A percentile compares a stretch with the other conserved stretches of the same genome.
phyloP scores from a whole-genome alignment of 495 filamentous ascomycete species.

The Cairneyella variabilis region DNA sequence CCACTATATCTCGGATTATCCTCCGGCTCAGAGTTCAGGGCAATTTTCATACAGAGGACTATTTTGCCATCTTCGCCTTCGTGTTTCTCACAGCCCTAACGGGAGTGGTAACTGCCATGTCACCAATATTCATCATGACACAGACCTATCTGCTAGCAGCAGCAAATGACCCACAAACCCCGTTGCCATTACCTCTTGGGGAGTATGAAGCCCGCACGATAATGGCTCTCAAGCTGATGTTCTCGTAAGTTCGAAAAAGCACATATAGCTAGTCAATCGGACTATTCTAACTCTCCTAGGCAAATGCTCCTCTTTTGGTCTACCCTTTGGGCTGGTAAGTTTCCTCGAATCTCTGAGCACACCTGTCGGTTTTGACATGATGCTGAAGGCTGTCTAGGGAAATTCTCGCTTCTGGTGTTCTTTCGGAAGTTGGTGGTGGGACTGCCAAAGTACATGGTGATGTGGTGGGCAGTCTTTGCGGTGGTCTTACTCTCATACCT shows the following conservation, averaged over 20 bases:
- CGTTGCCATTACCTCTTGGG: slow-evolving; percentile 6
- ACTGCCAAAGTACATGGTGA: slow-evolving; percentile 17
- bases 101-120: slow-evolving; percentile 2
- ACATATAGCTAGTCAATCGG: neutral
- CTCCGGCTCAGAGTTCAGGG: slow-evolving; percentile 9
- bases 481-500: slow-evolving; percentile 16
- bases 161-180: slow-evolving; percentile 9
- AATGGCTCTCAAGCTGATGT: slow-evolving; percentile 23
- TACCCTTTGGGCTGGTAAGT: slow-evolving; percentile 19
- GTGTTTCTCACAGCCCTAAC: slow-evolving; percentile 6
- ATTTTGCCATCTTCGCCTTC: slow-evolving; percentile 10
- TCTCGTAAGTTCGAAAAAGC: slow-evolving; percentile 4
- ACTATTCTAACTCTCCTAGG: neutral
- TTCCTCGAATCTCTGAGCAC: neutral
- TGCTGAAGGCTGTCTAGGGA: slow-evolving; percentile 4
- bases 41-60: slow-evolving; percentile 12
- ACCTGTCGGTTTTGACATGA: neutral
- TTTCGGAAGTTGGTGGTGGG: slow-evolving; percentile 15
- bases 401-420: slow-evolving; percentile 22
- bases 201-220: slow-evolving; percentile 8
- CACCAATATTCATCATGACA: slow-evolving; percentile 8
- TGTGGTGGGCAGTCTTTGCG: slow-evolving; percentile 18
- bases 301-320: slow-evolving; percentile 23
- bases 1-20: slow-evolving; percentile 7
- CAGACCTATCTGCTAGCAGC: slow-evolving; percentile 6